Conservation (phyloP, 257 asterid species). For the Mitragyna speciosa region DNA sequence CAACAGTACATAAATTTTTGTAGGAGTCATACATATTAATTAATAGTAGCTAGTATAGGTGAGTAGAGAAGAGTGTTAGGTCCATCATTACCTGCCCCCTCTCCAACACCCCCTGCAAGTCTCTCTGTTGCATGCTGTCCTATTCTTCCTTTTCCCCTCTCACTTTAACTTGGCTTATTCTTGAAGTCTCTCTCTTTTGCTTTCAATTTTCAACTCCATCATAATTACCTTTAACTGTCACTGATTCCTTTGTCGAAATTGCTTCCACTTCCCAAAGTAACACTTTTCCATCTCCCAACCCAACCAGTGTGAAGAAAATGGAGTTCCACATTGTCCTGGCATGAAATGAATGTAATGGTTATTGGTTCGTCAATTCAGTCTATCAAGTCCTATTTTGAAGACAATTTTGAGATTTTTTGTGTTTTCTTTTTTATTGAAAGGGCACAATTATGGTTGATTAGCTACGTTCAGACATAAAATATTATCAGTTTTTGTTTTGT, state of each 20-base stretch:
- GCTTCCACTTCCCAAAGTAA: slow-evolving; percentile 6
- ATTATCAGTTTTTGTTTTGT: no score
- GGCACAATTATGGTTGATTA: neutral
- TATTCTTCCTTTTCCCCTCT: neutral
- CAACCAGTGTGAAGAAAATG: no score
- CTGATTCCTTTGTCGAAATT: slow-evolving; percentile 12
- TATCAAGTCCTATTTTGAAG: no score
- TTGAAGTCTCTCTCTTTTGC: slow-evolving; percentile 2
- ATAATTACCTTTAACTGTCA: slow-evolving; percentile 28
- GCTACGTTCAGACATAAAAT: no score
- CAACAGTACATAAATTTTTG: neutral
- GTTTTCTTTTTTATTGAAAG: neutral
- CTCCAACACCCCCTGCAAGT: slow-evolving; percentile 5
- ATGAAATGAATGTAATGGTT: neutral
- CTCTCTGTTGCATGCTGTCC: neutral
- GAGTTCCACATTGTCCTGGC: neutral
- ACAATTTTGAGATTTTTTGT: no score
- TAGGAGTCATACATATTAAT: neutral
- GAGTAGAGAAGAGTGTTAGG: neutral
- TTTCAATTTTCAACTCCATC: slow-evolving; percentile 10
- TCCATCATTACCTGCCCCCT: slow-evolving; percentile 14
- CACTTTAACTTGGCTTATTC: slow-evolving; percentile 6
- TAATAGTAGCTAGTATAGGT: neutral
- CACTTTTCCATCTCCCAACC: neutral
- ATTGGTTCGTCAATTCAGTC: no score